A percentile compares a stretch with the other conserved stretches of the same genome.
These are phyloP conservation scores for Apiospora kogelbergensis DNA, from an alignment of 2,329 filamentous ascomycete genomes.

Conservation along the genomic window DNA sequence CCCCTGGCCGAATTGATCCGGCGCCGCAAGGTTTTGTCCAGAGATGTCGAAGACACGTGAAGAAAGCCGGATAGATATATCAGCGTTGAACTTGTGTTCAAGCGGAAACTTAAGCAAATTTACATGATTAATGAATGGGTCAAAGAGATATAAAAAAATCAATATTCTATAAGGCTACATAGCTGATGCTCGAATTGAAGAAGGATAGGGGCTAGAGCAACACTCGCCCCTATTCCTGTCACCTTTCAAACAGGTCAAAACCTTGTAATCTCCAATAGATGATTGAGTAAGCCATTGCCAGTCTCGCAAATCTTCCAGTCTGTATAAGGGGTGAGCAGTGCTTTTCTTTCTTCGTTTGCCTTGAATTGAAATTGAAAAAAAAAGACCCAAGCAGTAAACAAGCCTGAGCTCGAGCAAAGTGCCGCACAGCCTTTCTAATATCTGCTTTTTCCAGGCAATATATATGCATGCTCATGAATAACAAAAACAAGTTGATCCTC, in stretches of 20 bases:
- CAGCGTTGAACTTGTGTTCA: not conserved
- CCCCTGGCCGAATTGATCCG: slow-evolving; percentile 68
- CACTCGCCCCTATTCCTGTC: not conserved
- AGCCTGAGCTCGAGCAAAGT: not conserved
- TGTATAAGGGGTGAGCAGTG: not conserved
- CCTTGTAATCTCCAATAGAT: not conserved
- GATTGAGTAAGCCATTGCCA: not conserved
- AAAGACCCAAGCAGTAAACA: not conserved
- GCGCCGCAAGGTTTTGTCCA: slow-evolving; percentile 45
- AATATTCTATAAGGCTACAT: slow-evolving; percentile 2
- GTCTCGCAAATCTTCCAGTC: not conserved
- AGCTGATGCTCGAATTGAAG: not conserved
- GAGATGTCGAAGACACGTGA: slow-evolving; percentile 32
- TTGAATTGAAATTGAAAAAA: not conserved
- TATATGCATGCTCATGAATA: slow-evolving; percentile 4
- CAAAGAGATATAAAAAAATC: slow-evolving; percentile 15
- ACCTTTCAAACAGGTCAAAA: not conserved
- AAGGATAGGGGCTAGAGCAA: not conserved
- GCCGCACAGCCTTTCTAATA: not conserved
- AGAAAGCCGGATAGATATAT: slow-evolving; percentile 15
- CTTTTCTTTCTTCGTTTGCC: not conserved
- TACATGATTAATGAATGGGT: not conserved
- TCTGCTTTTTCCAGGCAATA: not conserved
- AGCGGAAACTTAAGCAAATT: slow-evolving; percentile 14
- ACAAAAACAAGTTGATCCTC: not conserved